Base-by-base conservation (phyloP, 768 basidiomycete genomes). In the Suillus subaureus region DNA sequence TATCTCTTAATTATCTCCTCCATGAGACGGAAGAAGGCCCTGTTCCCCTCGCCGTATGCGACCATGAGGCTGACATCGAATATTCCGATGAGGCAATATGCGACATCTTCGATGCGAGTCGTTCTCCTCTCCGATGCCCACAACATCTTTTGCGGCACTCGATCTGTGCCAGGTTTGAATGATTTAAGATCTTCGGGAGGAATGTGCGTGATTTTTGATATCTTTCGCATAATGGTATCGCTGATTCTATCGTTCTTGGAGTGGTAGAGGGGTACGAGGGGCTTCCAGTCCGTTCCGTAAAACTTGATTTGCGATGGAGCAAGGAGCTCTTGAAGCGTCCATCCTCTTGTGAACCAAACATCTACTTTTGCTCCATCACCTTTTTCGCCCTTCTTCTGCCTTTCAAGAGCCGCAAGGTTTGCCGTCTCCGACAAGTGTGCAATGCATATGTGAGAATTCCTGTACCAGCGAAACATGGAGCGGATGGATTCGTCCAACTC, bases 401-500 rank as follows among this genome's bases (percentile, higher is more conserved):
- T 58, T 28, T 39, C 47, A 66, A 39, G 61, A 42, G 12, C 62
- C 23, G n/a, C 62, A 35, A 60, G 39, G 15, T 33, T 31, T 64
- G 11, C 42, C n/a, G 60, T 45, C 37, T 63, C 64, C n/a, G 61
- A 61, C 12, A 71, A 47, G 61, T 70, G 63, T 6, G 56, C 69
- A 39, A 68, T 57, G 56, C 70, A 71, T 33, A 68, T 47, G 5
- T 68, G 12, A 6, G 70, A 61, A 47, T 68, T 64, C 13, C 64
- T 57, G 61, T 71, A 71, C 70, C 70, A 71, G 21, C 49, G 52
- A 56, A 68, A 71, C 70, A 71, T 71, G 4, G 70, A 70, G 18
- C 67, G 67, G n/a, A 71, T 68, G 40, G 70, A 65, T 49, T 71
- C 70, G 6, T 68, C 67, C 42, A 70, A 63, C 40, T 71, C 70